Base-by-base conservation (phyloP, 1,284 basidiomycete species). In the Pseudozyma sp. region DNA sequence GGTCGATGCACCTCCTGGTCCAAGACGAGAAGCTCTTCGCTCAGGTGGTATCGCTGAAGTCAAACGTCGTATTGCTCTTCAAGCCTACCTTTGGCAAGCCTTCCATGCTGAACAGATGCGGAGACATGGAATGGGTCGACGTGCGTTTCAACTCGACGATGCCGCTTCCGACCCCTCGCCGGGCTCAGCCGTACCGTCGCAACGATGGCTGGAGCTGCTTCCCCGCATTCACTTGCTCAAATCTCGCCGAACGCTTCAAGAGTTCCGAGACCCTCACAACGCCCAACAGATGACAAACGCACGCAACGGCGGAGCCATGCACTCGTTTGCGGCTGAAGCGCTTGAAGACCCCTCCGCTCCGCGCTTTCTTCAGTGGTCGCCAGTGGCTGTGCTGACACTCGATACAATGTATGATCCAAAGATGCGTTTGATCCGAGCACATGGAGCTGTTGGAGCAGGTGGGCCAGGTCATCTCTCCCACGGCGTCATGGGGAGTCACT, bases 21-120 rank as follows among this genome's bases (percentile, higher is more conserved):
- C 42, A 18, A 44, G 69, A 8, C 47, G 67, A 19, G 64, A 72
- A 16, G 48, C 44, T 4, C 52, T 76, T 3, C 21, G 50, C 43
- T 36, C 52, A 2, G 70, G 66, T 3, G 75, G 70, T 8, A 16
- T 77, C 2, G 40, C 6, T n/a, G 75, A 70, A 42, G 63, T 77
- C 49, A 73, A 66, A 55, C 52, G 63, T 16, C 60, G 70, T n/a
- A 42, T 79, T 3, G 75, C 71, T 1, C 43, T 79, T 3, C 77
- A 79, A 49, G 75, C 76, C 0, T 79, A 79, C 42, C 57, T 72
- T 10, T 78, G 76, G 76, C 76, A 80, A 36, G 72, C 78, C 1
- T 80, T 78, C 45, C 72, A 77, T 18, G 68, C 72, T 0, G 78
- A 80, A 53, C 76, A 80, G 48, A 78, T 80, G 76, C 60, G 67